These are phyloP conservation scores for Lumnitzera littorea DNA, from an alignment of 345 rosid species.

Conservation along the genomic window DNA sequence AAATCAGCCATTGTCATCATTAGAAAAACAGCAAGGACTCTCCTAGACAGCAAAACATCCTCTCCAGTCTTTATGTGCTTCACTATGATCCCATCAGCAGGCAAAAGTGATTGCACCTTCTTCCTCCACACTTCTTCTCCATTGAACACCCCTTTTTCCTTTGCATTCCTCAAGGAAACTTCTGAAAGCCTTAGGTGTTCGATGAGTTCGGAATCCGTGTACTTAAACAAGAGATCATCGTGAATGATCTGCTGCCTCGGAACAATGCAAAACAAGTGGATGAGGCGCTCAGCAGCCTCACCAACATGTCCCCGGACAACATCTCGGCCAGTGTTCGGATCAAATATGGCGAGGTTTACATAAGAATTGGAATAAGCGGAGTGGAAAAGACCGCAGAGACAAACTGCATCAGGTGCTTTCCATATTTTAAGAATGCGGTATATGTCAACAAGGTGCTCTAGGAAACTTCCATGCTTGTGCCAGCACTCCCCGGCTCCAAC, in stretches of 20 bases:
- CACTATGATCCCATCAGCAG: constrained; percentile 47
- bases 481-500: constrained; percentile 99
- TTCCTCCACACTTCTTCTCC: constrained; percentile 74
- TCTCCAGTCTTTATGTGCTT: constrained; percentile 79
- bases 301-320: constrained; percentile 80
- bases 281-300: constrained; percentile 69
- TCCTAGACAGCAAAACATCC: constrained; percentile 55
- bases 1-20: constrained; percentile 91
- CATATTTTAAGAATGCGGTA: constrained; percentile 78
- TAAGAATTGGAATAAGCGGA: constrained; percentile 95
- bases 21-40: constrained; percentile 57
- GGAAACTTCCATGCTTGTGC: constrained; percentile 96
- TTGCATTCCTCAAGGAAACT: constrained; percentile 45
- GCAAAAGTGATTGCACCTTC: constrained; percentile 52
- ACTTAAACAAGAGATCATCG: constrained; percentile 70
- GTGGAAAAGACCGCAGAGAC: constrained; percentile 92
- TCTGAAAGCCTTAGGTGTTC: constrained; percentile 54
- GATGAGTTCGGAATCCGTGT: constrained; percentile 61
- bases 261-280: constrained; percentile 76
- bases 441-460: constrained; percentile 73
- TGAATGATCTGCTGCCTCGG: constrained; percentile 83
- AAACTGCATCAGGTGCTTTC: constrained; percentile 70
- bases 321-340: constrained; percentile 76
- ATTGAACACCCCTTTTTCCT: constrained; percentile 49
- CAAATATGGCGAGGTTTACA: constrained; percentile 85